Base-by-base conservation (phyloP, 2,329 filamentous ascomycete genomes). In the Penicillium thymicola region DNA sequence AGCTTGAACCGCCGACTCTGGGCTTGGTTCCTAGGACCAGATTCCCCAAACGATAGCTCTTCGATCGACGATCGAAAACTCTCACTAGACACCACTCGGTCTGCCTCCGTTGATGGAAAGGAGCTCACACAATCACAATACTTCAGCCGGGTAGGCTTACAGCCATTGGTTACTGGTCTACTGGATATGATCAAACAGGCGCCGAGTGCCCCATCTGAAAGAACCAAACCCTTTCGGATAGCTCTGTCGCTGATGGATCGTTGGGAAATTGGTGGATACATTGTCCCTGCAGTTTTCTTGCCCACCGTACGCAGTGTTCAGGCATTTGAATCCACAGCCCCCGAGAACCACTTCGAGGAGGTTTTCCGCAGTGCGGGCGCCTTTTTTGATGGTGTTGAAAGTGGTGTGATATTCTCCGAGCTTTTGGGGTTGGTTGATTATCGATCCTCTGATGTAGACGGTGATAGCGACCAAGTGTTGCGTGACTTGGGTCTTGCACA, bases 381-480 rank as follows among this genome's bases (percentile, higher is more conserved):
- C 40, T 99, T 99, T 75, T 99, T 99, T 65, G 94, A 99, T 70
- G 93, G 93, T 5, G 93, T 97, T 38, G 94, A 99, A 74, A 96
- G 92, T 66, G 89, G 89, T 8, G 79, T 97, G 21, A 96, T 99
- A 45, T 99, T 95, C 79, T 87, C 88, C 46, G 90, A 96, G 69
- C 81, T 96, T 54, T 78, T 90, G 54, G 79, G 84, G 13, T 80
- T 94, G 41, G 78, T 94, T 57, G 74, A 78, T 32, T 76, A 78
- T 18, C 71, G 77, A 45, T 54, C 75, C 27, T 80, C 81, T 1
- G 81, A 85, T 64, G 79, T 83, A n/a, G 76, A 69, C 32, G 67
- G 69, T 34, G 65, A 70, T 4, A 74, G 77, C 5, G 80, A 85
- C 54, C 82, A 81, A 50, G 75, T 75, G 16, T 53, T 83, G 59